Conservation (phyloP, 129 eudicot species). For the Artemisia annua region DNA sequence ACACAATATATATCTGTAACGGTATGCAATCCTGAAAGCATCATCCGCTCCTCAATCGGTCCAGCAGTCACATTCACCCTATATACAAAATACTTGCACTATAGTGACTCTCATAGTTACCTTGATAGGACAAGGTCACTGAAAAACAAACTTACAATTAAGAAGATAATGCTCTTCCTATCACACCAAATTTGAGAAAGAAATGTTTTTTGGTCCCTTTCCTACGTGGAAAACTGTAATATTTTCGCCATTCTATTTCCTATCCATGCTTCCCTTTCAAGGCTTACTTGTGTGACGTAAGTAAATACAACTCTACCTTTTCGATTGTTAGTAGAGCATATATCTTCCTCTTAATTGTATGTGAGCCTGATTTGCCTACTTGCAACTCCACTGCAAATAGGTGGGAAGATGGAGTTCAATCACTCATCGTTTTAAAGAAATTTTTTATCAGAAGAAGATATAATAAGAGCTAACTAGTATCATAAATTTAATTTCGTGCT, state of each 20-base stretch:
- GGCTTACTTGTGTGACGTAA: neutral
- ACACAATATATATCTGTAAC: conserved; percentile 88
- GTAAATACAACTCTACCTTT: conserved; percentile 3
- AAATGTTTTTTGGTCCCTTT: too few species aligned
- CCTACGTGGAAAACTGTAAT: too few species aligned
- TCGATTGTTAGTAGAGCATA: neutral
- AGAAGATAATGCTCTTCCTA: conserved; percentile 11
- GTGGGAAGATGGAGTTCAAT: conserved; percentile 26
- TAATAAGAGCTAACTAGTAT: neutral
- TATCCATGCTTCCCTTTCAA: too few species aligned
- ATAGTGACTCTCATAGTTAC: conserved; percentile 22
- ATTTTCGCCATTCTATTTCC: too few species aligned
- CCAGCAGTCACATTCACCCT: conserved; percentile 81
- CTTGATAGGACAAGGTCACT: conserved; percentile 15
- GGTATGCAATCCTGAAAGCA: conserved; percentile 89
- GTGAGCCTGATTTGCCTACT: conserved; percentile 21
- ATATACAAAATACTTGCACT: conserved; percentile 27
- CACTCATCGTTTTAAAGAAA: conserved; percentile 7
- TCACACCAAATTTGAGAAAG: neutral
- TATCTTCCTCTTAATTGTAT: conserved; percentile 22
- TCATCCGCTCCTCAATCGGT: conserved; percentile 74
- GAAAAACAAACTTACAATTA: neutral
- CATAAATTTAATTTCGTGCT: neutral
- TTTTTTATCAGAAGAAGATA: neutral
- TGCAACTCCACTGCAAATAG: conserved; percentile 26